phyloP scores from a whole-genome alignment of 192 early-diverging fungal species.

The Gigaspora rosea region DNA sequence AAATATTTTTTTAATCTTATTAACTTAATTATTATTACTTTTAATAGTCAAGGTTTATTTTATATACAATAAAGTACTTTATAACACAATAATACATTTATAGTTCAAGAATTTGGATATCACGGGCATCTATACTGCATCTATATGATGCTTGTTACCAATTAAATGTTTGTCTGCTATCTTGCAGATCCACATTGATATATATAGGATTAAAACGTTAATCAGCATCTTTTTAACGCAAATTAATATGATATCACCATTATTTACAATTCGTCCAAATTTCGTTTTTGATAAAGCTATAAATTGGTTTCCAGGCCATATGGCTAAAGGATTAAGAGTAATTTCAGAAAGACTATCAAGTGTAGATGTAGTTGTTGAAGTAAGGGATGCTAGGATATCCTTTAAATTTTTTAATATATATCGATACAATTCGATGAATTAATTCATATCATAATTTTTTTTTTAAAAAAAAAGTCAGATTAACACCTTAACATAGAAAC shows the following conservation, averaged over 20 bases:
- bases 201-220: too few relatives aligned
- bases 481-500: slow-evolving; percentile 11
- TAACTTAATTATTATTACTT: too few relatives aligned
- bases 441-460: slow-evolving; percentile 11
- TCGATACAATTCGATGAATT: not conserved
- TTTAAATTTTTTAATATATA: not conserved
- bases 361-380: slow-evolving; percentile 88
- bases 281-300: slow-evolving; percentile 66
- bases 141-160: too few relatives aligned
- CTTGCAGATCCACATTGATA: too few relatives aligned
- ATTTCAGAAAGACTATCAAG: slow-evolving; percentile 71
- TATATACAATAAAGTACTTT: too few relatives aligned
- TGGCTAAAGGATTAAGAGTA: slow-evolving; percentile 77
- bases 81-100: too few relatives aligned
- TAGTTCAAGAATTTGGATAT: too few relatives aligned
- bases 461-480: not conserved
- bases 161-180: too few relatives aligned
- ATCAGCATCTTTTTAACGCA: not conserved
- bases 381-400: slow-evolving; percentile 83
- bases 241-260: not conserved
- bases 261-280: slow-evolving; percentile 35
- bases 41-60: too few relatives aligned
- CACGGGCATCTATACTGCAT: too few relatives aligned
- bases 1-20: too few relatives aligned
- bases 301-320: slow-evolving; percentile 89